Conservation (phyloP, 805 yeast genomes). For the Blastobotrys muscicola region DNA sequence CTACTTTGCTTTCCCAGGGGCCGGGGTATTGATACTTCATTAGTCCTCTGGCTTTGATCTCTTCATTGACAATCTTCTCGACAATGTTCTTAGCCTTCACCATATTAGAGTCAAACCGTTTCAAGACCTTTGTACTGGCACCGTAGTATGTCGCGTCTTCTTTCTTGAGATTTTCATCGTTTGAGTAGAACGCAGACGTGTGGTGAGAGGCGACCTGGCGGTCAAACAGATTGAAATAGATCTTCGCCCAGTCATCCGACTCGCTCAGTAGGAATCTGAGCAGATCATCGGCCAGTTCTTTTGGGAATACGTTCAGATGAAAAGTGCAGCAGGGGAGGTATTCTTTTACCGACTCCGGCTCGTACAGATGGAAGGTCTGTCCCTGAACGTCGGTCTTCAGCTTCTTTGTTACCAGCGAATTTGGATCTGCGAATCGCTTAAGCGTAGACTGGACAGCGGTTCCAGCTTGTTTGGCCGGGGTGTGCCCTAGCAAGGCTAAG, state of each 20-base stretch:
- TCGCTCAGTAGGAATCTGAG: slow-evolving; percentile 36
- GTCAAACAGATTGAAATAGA: slow-evolving; percentile 54
- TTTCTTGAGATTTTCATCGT: slow-evolving; percentile 15
- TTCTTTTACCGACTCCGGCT: slow-evolving; percentile 42
- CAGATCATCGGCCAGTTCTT: slow-evolving; percentile 37
- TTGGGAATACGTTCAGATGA: slow-evolving; percentile 44
- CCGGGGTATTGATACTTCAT: slow-evolving; percentile 32
- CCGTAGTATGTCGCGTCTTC: slow-evolving; percentile 33
- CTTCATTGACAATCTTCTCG: slow-evolving; percentile 33
- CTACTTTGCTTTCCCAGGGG: slow-evolving; percentile 45
- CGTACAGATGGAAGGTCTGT: slow-evolving; percentile 35
- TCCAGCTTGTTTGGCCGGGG: slow-evolving; percentile 1
- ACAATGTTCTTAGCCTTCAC: slow-evolving; percentile 31
- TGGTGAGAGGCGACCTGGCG: slow-evolving; percentile 54
- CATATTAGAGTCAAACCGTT: slow-evolving; percentile 35
- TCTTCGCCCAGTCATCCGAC: slow-evolving; percentile 31
- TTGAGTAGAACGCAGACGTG: slow-evolving; percentile 32
- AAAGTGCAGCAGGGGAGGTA: slow-evolving; percentile 41
- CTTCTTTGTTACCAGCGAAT: slow-evolving; percentile 5
- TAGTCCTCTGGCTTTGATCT: slow-evolving; percentile 25
- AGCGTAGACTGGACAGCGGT: slow-evolving; percentile 10
- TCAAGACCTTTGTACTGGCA: slow-evolving; percentile 20
- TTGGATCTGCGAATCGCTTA: slow-evolving; percentile 3
- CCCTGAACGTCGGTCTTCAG: slow-evolving; percentile 11
- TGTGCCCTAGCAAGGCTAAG: slow-evolving; percentile 30